Percentiles rank a stretch among this genome's conserved stretches.
Conservation (phyloP, 345 rosid species). For the Isatis tinctoria region DNA sequence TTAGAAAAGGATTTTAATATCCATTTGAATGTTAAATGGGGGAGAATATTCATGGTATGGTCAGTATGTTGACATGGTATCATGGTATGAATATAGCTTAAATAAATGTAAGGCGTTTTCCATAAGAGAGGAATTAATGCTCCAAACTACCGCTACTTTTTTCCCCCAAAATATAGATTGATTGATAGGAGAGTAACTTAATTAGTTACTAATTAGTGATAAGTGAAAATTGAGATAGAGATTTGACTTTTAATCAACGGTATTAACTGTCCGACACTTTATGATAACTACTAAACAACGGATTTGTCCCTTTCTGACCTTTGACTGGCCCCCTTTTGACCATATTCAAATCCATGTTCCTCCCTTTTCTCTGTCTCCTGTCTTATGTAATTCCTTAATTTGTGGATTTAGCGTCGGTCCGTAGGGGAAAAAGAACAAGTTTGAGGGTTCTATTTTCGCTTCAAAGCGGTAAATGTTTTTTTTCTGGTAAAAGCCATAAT, state of each 20-base stretch:
- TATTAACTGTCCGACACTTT: slow-evolving; percentile 37
- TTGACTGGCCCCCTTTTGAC: slow-evolving; percentile 34
- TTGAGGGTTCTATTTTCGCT: slow-evolving; percentile 7
- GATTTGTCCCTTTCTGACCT: slow-evolving; percentile 26
- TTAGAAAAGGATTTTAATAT: not conserved
- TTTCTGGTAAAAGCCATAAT: slow-evolving; percentile 10
- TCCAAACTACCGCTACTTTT: not conserved
- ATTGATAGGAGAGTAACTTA: not conserved
- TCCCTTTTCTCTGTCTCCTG: too few species aligned
- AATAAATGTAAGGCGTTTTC: not conserved
- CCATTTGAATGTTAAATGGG: not conserved
- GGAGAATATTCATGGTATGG: not conserved
- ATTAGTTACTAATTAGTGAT: not conserved
- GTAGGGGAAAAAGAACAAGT: not conserved
- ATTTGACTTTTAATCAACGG: slow-evolving; percentile 32
- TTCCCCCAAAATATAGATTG: not conserved
- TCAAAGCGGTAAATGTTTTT: slow-evolving; percentile 16
- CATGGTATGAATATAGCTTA: not conserved
- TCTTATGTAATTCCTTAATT: too few species aligned
- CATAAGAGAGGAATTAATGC: not conserved
- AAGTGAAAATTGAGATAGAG: slow-evolving; percentile 20
- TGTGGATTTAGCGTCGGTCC: slow-evolving; percentile 32
- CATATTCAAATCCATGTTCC: slow-evolving; percentile 19
- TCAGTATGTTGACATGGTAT: not conserved
- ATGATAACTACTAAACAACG: slow-evolving; percentile 24